Evolutionary conservation across 768 basidiomycete genomes (phyloP).

Genomic region (Dentipellis sp.): DNA sequence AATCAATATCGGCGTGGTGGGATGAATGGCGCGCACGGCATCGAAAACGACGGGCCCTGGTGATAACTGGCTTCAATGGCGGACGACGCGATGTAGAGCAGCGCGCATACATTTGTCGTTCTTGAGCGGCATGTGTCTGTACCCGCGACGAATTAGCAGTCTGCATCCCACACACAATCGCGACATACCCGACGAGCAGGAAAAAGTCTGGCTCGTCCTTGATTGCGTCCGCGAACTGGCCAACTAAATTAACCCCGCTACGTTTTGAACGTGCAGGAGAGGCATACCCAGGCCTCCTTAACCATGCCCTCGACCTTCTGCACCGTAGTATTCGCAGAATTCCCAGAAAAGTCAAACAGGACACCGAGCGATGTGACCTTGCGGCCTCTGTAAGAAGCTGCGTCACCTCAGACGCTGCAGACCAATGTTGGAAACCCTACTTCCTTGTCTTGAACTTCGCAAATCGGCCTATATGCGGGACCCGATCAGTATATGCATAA

Average conservation of each 20-base stretch:
- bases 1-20: slow-evolving; percentile 70
- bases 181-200: slow-evolving; percentile 51
- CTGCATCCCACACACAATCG: not conserved
- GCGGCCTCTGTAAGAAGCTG: slow-evolving; percentile 37
- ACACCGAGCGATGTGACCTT: slow-evolving; percentile 76
- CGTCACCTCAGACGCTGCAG: not conserved
- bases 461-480: slow-evolving; percentile 36
- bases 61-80: not conserved
- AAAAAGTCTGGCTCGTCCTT: slow-evolving; percentile 78
- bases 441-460: slow-evolving; percentile 66
- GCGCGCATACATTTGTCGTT: slow-evolving; percentile 49
- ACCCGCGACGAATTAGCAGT: not conserved
- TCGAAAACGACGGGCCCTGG: slow-evolving; percentile 65
- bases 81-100: not conserved
- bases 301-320: slow-evolving; percentile 69
- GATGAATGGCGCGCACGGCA: slow-evolving; percentile 65
- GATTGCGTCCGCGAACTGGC: slow-evolving; percentile 70
- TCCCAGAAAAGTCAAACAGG: slow-evolving; percentile 66
- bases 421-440: slow-evolving; percentile 28
- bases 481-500: not conserved
- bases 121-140: slow-evolving; percentile 76
- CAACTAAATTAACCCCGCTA: not conserved
- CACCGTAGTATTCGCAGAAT: slow-evolving; percentile 62
- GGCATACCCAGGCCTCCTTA: slow-evolving; percentile 62
- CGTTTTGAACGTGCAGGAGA: not conserved